Base-by-base conservation (phyloP, 2,329 filamentous ascomycete genomes). In the Tolypocladium album region DNA sequence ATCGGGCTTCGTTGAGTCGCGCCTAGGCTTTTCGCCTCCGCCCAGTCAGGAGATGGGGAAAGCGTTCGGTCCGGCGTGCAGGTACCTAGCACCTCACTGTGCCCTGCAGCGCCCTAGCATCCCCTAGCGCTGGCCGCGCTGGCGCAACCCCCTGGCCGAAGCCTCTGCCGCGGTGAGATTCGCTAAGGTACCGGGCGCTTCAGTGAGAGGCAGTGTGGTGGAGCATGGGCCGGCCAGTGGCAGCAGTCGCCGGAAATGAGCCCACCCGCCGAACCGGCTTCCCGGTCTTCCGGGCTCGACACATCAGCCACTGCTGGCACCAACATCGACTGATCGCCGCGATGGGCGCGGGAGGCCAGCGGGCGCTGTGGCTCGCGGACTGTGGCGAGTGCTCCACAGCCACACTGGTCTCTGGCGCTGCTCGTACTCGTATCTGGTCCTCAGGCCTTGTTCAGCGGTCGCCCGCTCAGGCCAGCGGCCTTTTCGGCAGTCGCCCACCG, bases 241-340 rank as follows among this genome's bases (percentile, higher is more conserved):
- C 8, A 22, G 36, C 9, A 22, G 45, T 27, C 27, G 66, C 64
- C 65, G 65, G 72, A 67, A 71, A 73, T 74, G 70, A 72, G 70
- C 67, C 72, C 71, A 74, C 70, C 64, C 58, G 45, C 59, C 61
- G 64, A 63, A 61, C 64, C 63, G 58, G 61, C 57, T 60, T 72
- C 67, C 72, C 70, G 72, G 39, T 60, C 63, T 69, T 71, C 71
- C 71, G 71, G 60, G 59, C 52, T 15, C 34, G 34, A 55, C 31
- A 8, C 38, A 57, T 31, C 27, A 31, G 27, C 7, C 31, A 12
- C 27, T 31, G 22, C 43, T 50, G 45, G 45, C 2, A 8, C 24
- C 24, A 11, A 9, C 24, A 50, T 31, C 45, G 13, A 20, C 45
- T 50, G 45, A 50, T 50, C 4, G n/a, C 43, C 17, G 22, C 11